Percentiles rank a stretch among this genome's conserved stretches.
Evolutionary conservation across 2,329 filamentous ascomycete genomes (phyloP).

Genomic region (Kalmusia sp.): DNA sequence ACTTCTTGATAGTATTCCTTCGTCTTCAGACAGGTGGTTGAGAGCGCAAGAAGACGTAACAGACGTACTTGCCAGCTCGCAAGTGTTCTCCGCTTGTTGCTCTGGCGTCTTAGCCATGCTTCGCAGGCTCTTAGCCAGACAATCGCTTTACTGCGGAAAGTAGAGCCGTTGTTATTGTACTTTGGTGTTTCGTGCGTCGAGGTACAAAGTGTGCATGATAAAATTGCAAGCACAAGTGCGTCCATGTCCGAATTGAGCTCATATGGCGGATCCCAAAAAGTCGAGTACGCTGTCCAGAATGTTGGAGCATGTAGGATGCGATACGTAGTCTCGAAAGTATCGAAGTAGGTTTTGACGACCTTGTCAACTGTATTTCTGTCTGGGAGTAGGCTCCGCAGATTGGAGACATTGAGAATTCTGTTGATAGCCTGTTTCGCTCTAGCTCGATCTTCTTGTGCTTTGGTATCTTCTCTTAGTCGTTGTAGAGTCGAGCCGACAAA

Average conservation of each 20-base stretch:
- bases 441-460: conserved; percentile 21
- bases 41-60: conserved; percentile 56
- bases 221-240: conserved; percentile 47
- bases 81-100: conserved; percentile 59
- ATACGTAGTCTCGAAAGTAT: conserved; percentile 57
- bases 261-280: conserved; percentile 51
- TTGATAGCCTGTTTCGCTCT: conserved; percentile 8
- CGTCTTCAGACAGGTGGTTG: conserved; percentile 54
- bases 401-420: conserved; percentile 14
- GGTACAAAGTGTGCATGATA: conserved; percentile 45
- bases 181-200: conserved; percentile 31
- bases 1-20: conserved; percentile 30
- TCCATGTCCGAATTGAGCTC: conserved; percentile 36
- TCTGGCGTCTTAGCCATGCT: conserved; percentile 51
- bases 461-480: conserved; percentile 30
- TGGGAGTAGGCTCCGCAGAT: conserved; percentile 38
- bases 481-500: conserved; percentile 28
- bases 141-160: conserved; percentile 45
- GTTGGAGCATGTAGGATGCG: conserved; percentile 60
- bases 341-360: conserved; percentile 55
- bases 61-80: conserved; percentile 57
- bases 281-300: conserved; percentile 56
- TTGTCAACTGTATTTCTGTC: conserved; percentile 45
- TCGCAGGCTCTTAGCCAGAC: conserved; percentile 48
- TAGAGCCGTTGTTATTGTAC: conserved; percentile 48